phyloP scores from a whole-genome alignment of 352 stramenopile genomes.

The Pythium volutum region DNA sequence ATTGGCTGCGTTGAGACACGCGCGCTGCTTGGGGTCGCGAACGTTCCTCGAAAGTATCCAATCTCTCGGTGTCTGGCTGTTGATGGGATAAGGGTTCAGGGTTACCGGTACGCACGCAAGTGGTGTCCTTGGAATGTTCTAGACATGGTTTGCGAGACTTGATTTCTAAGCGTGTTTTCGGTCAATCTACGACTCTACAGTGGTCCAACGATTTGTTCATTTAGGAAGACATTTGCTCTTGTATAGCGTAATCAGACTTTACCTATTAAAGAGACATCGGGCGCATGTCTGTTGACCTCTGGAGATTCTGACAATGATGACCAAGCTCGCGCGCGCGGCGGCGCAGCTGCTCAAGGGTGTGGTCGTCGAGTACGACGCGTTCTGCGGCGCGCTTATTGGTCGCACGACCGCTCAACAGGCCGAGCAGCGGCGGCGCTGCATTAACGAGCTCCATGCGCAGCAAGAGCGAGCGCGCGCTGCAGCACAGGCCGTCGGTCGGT shows the following conservation, averaged over 20 bases:
- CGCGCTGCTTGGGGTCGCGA: too few species aligned
- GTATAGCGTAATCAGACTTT: neutral
- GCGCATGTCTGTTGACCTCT: neutral
- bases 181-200: too few species aligned
- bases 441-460: slow-evolving; percentile 19
- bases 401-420: slow-evolving; percentile 30
- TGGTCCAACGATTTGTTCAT: too few species aligned
- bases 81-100: too few species aligned
- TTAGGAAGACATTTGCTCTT: neutral
- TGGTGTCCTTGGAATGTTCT: too few species aligned
- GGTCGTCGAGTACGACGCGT: slow-evolving; percentile 73
- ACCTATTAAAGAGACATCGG: neutral
- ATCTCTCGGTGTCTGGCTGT: too few species aligned
- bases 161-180: too few species aligned
- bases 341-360: slow-evolving; percentile 72
- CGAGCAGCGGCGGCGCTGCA: slow-evolving; percentile 29
- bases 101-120: too few species aligned
- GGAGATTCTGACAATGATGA: slow-evolving; percentile 19
- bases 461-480: slow-evolving; percentile 8
- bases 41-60: too few species aligned
- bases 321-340: slow-evolving; percentile 69
- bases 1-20: too few species aligned
- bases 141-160: too few species aligned
- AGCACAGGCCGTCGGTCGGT: slow-evolving; percentile 15
- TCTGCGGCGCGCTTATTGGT: slow-evolving; percentile 68